Base-by-base conservation (phyloP, 2,329 filamentous ascomycete genomes). In the Claviceps africana region DNA sequence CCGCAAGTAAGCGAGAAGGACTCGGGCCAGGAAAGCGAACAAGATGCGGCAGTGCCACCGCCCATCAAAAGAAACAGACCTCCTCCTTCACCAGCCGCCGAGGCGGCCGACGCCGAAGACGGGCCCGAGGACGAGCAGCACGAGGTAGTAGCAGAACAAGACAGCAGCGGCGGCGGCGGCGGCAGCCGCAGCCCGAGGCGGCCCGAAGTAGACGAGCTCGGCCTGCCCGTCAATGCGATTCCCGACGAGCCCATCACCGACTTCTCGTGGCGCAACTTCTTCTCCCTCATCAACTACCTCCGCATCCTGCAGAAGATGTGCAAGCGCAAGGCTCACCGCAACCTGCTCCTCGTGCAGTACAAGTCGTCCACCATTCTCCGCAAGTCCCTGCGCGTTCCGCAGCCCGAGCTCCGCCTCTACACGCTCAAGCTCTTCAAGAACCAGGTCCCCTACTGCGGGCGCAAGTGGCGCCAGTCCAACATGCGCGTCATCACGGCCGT, bases 401-500 rank as follows among this genome's bases (percentile, higher is more conserved):
- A 98, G 62, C 84, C 83, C 2, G 79, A 88, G 61, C 76, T 98
- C 42, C 83, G 93, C 6, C 82, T 95, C 44, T 97, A 97, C 72
- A 95, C 93, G 0, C 79, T 98, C 59, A 98, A 98, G 70, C 78
- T 98, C 0, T 97, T 97, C 82, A 98, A 98, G 69, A 93, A 89
- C 55, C 93, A 98, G 68, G 93, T 98, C 4, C 93, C 93, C 1
- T 98, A 95, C 73, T 97, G 91, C 67, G 91, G 93, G 22, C 84
- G 93, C 44, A 98, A 98, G 71, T 98, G 93, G 93, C 83, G 93
- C 15, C 93, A 97, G 71, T 83, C 83, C 60, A 97, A 98, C 68
- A 98, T 98, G 93, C 86, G 91, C 52, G 90, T 97, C 62, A 98
- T 98, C 64, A 98, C 93, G 0, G 89, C 90, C 3, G 88, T 98